These are phyloP conservation scores for Ceratocystis destructans DNA, from an alignment of 2,329 filamentous ascomycete genomes.

Conservation along the genomic window DNA sequence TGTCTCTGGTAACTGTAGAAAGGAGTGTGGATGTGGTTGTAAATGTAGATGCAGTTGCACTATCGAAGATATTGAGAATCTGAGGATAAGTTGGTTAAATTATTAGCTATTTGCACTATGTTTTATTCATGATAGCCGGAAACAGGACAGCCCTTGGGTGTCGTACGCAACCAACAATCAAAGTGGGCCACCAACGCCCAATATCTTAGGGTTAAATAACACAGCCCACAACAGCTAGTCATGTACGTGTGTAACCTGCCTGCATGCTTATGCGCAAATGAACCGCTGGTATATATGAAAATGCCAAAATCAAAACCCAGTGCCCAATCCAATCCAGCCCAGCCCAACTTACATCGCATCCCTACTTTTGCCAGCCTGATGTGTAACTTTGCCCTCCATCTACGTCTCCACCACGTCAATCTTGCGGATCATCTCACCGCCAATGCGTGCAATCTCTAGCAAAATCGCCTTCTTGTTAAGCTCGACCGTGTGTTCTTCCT, in stretches of 20 bases:
- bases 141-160: no score
- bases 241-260: background rate
- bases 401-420: constrained; percentile 38
- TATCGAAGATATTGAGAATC: no score
- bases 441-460: constrained; percentile 57
- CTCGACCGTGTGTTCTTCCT: constrained; percentile 38
- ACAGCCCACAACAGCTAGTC: background rate
- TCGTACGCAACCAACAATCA: background rate
- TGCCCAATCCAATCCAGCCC: background rate
- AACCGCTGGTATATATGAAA: constrained; percentile 11
- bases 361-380: background rate
- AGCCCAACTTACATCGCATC: background rate
- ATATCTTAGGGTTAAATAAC: background rate
- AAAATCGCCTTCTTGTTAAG: constrained; percentile 56
- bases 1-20: no score
- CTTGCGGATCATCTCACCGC: constrained; percentile 51
- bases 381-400: background rate
- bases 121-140: no score
- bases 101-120: no score
- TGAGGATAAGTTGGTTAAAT: no score
- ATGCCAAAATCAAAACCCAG: constrained; percentile 7
- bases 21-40: no score
- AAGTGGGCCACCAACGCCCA: background rate
- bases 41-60: no score
- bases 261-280: constrained; percentile 9